Evolutionary conservation across 1,139 yeast species (phyloP), one percentile per base, ranked within the genome.

Genomic region (Hyphopichia fennica): DNA sequence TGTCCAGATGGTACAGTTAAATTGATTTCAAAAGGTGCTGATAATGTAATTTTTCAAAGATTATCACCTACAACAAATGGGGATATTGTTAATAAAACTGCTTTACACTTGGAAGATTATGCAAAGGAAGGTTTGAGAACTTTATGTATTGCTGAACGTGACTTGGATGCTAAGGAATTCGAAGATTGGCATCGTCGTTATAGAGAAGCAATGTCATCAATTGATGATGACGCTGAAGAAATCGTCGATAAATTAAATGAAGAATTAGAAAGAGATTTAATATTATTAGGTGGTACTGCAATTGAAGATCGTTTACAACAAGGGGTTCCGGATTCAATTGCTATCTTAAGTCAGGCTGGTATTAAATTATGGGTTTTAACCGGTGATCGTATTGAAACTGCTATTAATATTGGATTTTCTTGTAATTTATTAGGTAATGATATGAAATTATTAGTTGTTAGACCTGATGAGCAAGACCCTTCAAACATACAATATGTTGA

Each of bases 71-170:
- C 66, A 27, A 54, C 62, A 38, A 65, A 67, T 42, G 63, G 63
- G 40, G 67, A 67, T 47, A 50, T 75, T 30, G 53, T 76, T 39
- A 60, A 67, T 32, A 72, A 72, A 47, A 72, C 77, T 17, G 96
- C 97, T 2, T 70, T 84, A 41, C 96, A 93, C 58, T 72, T 93
- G 48, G 98, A 90, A 59, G 88, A 87, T 54, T 93, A 79, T 65
- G 98, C 99, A n/a, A 87, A 87, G 39, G 99, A 93, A 67, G 99
- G 99, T 53, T 75, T 93, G 54, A 82, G 99, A 69, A 93, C 99
- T 1, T 74, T 93, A 47, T 93, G 98, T 70, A 79, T 93, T 57
- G 96, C 98, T 1, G 87, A 87, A 57, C 80, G 84, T 52, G 93
- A 84, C 53, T 57, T 93, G 31, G 67, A 84, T 4, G 76, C 83